Percentiles rank a stretch among this genome's conserved stretches.
Conservation (phyloP, 2,329 filamentous ascomycete species). For the Cladophialophora bantiana region DNA sequence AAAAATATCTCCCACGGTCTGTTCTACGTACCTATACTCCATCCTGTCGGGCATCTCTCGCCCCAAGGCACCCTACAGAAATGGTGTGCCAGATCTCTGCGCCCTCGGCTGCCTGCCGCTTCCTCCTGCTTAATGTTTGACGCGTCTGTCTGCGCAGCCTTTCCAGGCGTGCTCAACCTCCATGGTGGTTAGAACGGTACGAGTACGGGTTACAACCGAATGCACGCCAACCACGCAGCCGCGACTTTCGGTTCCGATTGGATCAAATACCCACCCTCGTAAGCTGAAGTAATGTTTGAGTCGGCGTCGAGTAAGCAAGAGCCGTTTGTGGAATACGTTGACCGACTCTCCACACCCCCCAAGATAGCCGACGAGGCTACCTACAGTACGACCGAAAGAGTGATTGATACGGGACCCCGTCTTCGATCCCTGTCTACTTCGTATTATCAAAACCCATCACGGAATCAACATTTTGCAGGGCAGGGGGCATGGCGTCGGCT, state of each 20-base stretch:
- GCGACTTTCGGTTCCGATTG: background rate
- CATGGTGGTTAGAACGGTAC: background rate
- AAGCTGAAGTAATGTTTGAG: slow-evolving; percentile 28
- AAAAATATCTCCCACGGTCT: background rate
- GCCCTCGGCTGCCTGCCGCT: background rate
- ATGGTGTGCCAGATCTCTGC: background rate
- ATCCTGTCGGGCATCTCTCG: background rate
- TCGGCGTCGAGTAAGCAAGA: background rate
- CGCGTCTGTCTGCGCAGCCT: background rate
- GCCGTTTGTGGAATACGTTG: background rate
- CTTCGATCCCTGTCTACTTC: background rate
- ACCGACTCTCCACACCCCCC: background rate
- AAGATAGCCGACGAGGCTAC: slow-evolving; percentile 16
- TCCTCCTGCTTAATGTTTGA: background rate
- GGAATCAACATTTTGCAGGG: background rate
- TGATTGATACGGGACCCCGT: background rate
- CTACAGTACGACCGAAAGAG: background rate
- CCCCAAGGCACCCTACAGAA: background rate
- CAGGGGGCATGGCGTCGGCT: background rate
- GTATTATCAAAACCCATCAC: background rate
- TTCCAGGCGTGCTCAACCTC: background rate
- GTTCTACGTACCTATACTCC: background rate
- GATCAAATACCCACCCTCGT: slow-evolving; percentile 8
- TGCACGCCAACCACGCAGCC: background rate
- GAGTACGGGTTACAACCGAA: background rate